Base-by-base conservation (phyloP, 2,329 filamentous ascomycete species). In the Trichoderma hamatum region DNA sequence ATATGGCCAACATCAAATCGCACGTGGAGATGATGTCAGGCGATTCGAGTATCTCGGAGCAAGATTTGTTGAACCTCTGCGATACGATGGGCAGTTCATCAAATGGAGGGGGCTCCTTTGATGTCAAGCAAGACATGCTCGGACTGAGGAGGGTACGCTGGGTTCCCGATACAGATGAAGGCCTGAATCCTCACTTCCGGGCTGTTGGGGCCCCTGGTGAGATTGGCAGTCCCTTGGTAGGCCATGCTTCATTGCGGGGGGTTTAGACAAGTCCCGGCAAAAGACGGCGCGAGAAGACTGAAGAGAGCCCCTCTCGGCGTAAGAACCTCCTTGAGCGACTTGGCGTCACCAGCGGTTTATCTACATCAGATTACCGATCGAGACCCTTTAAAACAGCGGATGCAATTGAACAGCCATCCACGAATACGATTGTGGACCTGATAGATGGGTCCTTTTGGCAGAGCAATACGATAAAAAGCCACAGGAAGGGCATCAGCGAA, bases 41-140 rank as follows among this genome's bases (percentile, higher is more conserved):
- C n/a, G 79, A 80, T 11, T 59, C 72, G 14, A 75, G 60, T 63
- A 75, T 80, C 36, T 74, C 84, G 72, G 78, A 88, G 83, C 75
- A 85, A 30, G 94, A 97, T 75, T 85, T 98, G 74, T 84, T 95
- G 49, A 89, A 92, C 69, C 90, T 96, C 69, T 96, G 92, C 78
- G 95, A 98, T 75, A 97, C 95, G 0, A 93, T 97, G 77, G 96
- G 96, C 69, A 96, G 91, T 74, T 78, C 83, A 2, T 88, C 90
- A 70, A 98, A 98, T 75, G 96, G 96, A 56, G 95, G 95, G 55
- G 96, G 96, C n/a, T 90, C 87, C 30, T 96, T 99, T 76, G 89
- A 92, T 39, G 85, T 92, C 71, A 86, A 85, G 70, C 84, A 85
- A 49, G 86, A 88, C 60, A 71, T 70, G n/a, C 69, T 68, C 34